phyloP scores from a whole-genome alignment of 129 eudicot genomes.

The Kitagawia praeruptora region DNA sequence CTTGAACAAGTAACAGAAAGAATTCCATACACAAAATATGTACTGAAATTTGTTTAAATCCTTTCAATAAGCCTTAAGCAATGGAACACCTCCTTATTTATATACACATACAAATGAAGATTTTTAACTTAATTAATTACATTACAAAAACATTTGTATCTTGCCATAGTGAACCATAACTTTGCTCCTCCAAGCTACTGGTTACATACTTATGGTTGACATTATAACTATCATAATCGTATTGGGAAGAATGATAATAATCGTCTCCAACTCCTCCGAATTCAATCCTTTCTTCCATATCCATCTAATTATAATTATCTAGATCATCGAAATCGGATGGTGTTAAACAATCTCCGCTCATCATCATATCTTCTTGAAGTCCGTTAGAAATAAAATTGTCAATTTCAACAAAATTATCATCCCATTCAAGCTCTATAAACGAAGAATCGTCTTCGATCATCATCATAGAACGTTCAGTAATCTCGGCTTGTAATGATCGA shows the following conservation, averaged over 20 bases:
- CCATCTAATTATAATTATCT: conserved; percentile 25
- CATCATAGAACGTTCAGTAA: conserved; percentile 22
- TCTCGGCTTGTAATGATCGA: conserved; percentile 56
- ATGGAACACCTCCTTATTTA: background rate
- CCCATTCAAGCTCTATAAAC: conserved; percentile 28
- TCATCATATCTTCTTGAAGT: background rate
- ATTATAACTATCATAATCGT: background rate
- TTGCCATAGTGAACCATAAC: conserved; percentile 14
- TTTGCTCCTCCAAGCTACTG: conserved; percentile 6
- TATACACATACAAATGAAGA: background rate
- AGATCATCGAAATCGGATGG: background rate
- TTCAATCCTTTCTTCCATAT: conserved; percentile 19
- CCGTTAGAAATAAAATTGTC: background rate
- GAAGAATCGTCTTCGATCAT: conserved; percentile 20
- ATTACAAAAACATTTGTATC: background rate
- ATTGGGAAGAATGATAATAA: background rate
- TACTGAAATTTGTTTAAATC: no score
- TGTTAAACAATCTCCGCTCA: conserved; percentile 4
- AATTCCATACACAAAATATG: no score
- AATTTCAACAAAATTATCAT: conserved; percentile 16
- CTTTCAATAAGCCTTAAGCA: no score
- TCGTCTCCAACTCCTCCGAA: background rate
- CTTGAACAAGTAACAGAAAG: no score
- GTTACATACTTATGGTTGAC: background rate
- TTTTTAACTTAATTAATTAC: background rate